Evolutionary conservation across 441 rosid species (phyloP), one percentile per base, ranked within the genome.

Genomic region (Melastoma candidum): DNA sequence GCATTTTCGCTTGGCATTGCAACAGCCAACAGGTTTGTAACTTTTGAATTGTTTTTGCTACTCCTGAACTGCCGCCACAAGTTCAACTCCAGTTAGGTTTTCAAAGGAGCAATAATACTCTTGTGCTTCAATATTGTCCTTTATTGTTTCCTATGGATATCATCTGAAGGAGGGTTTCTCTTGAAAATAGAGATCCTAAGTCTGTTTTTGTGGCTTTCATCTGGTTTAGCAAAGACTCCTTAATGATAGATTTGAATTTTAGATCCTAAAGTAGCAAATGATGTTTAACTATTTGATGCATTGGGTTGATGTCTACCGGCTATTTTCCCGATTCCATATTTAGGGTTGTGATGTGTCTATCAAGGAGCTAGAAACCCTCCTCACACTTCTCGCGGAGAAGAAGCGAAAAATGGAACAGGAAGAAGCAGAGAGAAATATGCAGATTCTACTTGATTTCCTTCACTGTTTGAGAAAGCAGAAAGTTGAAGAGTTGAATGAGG

Each of bases 391-490:
- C 39, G 69, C 83, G n/a, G 97, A 94, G 77, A 94, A 71, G 83
- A 94, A 87, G 81, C 84, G 89, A 44, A 94, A 94, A 76, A 83
- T 83, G 89, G 97, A 94, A 62, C 97, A 94, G 73, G 99, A 94
- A 76, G 97, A 87, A 76, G 86, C 96, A 51, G 99, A 89, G 77
- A 83, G 96, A 73, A 94, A 89, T 76, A 94, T 89, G 99, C 96
- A 94, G 77, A 85, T 94, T 71, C 77, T 94, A 44, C 56, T 94
- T 54, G 95, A 90, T 68, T 94, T 94, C 77, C 73, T 94, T 77
- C 82, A 80, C 47, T 79, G 85, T 74, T 71, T 94, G 57, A 71
- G 85, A 65, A 94, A 89, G 81, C 95, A 85, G 71, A 94, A 87
- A 71, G 90, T 73, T 60, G 97, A 85, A 60, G 96, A 94, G 72